Conservation (phyloP, 169 alveolate species). For the Prorocentrum cordatum region DNA sequence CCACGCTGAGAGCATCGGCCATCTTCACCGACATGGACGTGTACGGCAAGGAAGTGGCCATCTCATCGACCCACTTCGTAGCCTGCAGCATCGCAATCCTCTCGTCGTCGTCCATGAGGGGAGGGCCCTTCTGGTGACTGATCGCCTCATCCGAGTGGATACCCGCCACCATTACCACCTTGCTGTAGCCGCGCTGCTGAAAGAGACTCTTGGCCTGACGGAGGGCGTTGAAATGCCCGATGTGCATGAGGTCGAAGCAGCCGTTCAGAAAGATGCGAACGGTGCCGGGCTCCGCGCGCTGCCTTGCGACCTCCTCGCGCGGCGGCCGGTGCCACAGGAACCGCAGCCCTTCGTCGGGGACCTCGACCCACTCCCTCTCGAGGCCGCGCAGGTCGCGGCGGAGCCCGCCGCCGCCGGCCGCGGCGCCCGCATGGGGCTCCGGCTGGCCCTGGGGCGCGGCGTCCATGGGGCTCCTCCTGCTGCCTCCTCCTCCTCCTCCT, state of each 20-base stretch:
- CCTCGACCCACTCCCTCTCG: too few relatives aligned
- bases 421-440: too few relatives aligned
- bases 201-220: slow-evolving; percentile 53
- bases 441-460: too few relatives aligned
- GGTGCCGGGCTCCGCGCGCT: slow-evolving; percentile 1
- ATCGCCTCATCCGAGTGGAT: slow-evolving; percentile 46
- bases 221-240: slow-evolving; percentile 48
- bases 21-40: not conserved
- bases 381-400: too few relatives aligned
- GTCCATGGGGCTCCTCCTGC: too few relatives aligned
- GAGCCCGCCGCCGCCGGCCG: too few relatives aligned
- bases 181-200: slow-evolving; percentile 29
- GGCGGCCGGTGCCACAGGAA: slow-evolving; percentile 53
- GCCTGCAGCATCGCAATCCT: slow-evolving; percentile 49
- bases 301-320: slow-evolving; percentile 5
- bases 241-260: slow-evolving; percentile 55
- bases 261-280: slow-evolving; percentile 44
- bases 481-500: too few relatives aligned
- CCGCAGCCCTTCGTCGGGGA: too few relatives aligned
- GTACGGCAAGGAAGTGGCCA: slow-evolving; percentile 37
- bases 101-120: slow-evolving; percentile 41
- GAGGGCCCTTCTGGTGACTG: slow-evolving; percentile 32
- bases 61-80: slow-evolving; percentile 60
- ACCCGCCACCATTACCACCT: slow-evolving; percentile 64
- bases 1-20: slow-evolving; percentile 17